Evolutionary conservation across 306 rosid species (phyloP).

Genomic region (Lathyrus oleraceus): DNA sequence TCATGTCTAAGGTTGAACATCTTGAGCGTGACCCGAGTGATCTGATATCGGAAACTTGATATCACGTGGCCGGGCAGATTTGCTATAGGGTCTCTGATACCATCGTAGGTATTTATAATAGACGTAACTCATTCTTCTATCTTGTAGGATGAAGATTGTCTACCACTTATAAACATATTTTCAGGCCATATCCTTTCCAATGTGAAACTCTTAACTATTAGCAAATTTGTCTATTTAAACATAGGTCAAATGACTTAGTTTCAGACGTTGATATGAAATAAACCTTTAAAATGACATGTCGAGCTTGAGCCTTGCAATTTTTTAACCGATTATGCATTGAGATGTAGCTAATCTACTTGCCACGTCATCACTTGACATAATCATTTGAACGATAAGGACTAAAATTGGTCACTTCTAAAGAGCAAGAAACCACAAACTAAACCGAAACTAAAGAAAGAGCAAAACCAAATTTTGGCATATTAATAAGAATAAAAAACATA

Average conservation of each 20-base stretch:
- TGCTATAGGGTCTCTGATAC: too few relatives aligned
- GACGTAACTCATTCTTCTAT: too few relatives aligned
- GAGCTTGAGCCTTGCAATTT: neutral
- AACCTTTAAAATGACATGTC: neutral
- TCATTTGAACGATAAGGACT: slow-evolving; percentile 8
- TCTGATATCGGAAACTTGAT: too few relatives aligned
- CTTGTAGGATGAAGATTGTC: too few relatives aligned
- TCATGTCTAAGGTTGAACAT: too few relatives aligned
- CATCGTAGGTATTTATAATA: too few relatives aligned
- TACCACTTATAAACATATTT: too few relatives aligned
- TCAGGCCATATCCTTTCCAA: too few relatives aligned
- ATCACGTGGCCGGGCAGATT: too few relatives aligned
- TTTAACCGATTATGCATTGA: neutral
- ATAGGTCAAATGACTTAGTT: neutral
- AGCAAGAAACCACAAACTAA: neutral
- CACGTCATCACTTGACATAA: neutral
- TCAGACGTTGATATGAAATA: neutral
- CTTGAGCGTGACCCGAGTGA: too few relatives aligned
- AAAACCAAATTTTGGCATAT: slow-evolving; percentile 5
- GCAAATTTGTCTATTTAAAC: neutral
- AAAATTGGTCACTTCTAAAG: neutral
- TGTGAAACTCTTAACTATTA: neutral
- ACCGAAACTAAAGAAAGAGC: neutral
- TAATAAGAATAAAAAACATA: neutral
- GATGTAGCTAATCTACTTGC: neutral